phyloP scores from a whole-genome alignment of 1,284 basidiomycete species.

The Porogramme epimiltina region DNA sequence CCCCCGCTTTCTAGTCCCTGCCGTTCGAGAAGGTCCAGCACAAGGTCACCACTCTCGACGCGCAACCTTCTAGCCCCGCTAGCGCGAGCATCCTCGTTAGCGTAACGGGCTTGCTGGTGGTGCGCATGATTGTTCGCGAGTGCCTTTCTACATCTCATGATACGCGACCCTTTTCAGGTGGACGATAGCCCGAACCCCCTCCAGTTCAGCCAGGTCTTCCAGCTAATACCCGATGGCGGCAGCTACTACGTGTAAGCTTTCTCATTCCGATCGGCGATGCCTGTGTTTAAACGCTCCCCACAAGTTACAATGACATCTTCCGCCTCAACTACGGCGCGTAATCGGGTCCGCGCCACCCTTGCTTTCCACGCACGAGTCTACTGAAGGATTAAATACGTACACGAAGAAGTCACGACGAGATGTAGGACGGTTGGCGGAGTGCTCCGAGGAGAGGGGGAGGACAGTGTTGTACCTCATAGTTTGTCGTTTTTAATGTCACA shows the following conservation, averaged over 20 bases:
- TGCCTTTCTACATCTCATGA: background rate
- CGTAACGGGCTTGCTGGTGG: conserved; percentile 85
- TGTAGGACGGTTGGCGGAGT: conserved; percentile 20
- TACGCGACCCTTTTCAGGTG: conserved; percentile 49
- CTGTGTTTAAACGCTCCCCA: background rate
- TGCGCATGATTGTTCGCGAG: conserved; percentile 36
- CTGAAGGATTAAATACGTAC: background rate
- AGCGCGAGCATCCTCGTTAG: conserved; percentile 78
- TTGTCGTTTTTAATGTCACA: conserved; percentile 23
- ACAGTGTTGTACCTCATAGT: conserved; percentile 25
- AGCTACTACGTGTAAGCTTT: conserved; percentile 84
- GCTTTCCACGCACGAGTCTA: background rate
- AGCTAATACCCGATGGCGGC: conserved; percentile 77
- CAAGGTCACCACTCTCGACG: conserved; percentile 84
- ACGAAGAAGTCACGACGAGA: conserved; percentile 14
- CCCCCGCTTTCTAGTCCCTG: conserved; percentile 54
- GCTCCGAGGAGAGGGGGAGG: conserved; percentile 13
- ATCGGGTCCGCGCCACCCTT: background rate
- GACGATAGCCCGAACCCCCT: conserved; percentile 82
- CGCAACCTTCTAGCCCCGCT: conserved; percentile 78
- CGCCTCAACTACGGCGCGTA: conserved; percentile 69
- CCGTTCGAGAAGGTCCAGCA: conserved; percentile 86
- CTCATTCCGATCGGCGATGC: background rate
- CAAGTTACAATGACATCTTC: conserved; percentile 87
- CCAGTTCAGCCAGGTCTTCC: conserved; percentile 91